phyloP scores from a whole-genome alignment of 352 stramenopile genomes.

The Globisporangium parvum region DNA sequence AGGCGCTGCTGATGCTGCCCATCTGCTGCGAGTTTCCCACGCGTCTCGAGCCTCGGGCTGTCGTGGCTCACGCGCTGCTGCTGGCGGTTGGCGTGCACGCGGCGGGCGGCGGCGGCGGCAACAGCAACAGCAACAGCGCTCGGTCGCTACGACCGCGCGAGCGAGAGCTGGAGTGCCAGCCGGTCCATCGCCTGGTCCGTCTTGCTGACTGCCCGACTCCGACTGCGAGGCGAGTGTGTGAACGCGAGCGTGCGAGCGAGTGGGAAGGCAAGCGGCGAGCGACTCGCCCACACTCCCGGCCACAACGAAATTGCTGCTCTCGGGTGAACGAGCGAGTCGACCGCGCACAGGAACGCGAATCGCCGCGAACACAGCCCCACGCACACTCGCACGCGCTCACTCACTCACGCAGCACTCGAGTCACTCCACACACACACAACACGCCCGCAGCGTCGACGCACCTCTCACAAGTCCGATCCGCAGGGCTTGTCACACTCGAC shows the following conservation, averaged over 20 bases:
- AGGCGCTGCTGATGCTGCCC: slow-evolving; percentile 3
- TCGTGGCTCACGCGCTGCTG: too few species aligned
- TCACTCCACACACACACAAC: background rate
- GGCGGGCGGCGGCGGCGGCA: background rate
- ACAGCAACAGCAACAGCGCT: background rate
- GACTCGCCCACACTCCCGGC: background rate
- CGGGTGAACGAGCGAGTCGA: slow-evolving; percentile 10
- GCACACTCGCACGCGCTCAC: background rate
- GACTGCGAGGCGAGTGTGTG: too few species aligned
- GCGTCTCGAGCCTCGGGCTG: too few species aligned
- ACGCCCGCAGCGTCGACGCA: background rate
- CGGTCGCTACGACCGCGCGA: slow-evolving; percentile 2
- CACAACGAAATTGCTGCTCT: slow-evolving; percentile 20
- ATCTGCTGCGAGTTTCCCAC: slow-evolving; percentile 13
- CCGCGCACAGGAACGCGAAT: slow-evolving; percentile 19
- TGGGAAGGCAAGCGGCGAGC: background rate
- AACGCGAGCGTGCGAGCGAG: background rate
- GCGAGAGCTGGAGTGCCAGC: slow-evolving; percentile 10
- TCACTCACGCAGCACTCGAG: background rate
- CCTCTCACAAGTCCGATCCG: slow-evolving; percentile 7
- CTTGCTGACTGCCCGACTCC: slow-evolving; percentile 4
- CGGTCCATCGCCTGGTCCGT: slow-evolving; percentile 6
- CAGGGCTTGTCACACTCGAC: slow-evolving; percentile 9
- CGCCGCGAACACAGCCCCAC: slow-evolving; percentile 1
- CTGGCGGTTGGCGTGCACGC: background rate